These are phyloP conservation scores for Diaporthe helianthi DNA, from an alignment of 2,329 filamentous ascomycete species.

Conservation along the genomic window DNA sequence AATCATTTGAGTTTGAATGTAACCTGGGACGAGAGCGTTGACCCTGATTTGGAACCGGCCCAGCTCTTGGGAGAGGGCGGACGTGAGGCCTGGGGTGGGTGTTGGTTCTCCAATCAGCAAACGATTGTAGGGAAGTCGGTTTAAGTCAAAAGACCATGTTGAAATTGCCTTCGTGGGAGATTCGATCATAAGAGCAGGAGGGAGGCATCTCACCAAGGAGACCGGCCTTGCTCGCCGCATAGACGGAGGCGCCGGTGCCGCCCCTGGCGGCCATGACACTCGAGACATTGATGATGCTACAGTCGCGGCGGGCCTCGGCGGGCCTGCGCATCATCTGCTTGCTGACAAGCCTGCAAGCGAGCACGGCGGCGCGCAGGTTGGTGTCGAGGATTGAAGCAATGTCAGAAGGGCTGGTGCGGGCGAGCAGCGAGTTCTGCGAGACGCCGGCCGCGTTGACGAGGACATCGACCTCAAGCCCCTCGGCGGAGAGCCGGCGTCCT, in stretches of 20 bases:
- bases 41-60: slow-evolving; percentile 70
- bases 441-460: slow-evolving; percentile 84
- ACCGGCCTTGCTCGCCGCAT: slow-evolving; percentile 83
- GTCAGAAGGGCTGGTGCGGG: slow-evolving; percentile 55
- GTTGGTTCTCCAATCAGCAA: slow-evolving; percentile 15
- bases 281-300: slow-evolving; percentile 82
- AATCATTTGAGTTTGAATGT: slow-evolving; percentile 84
- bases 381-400: slow-evolving; percentile 68
- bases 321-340: slow-evolving; percentile 52
- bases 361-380: slow-evolving; percentile 73
- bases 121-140: neutral
- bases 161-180: neutral
- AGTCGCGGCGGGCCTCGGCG: slow-evolving; percentile 37
- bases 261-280: slow-evolving; percentile 76
- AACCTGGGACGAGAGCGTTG: slow-evolving; percentile 84
- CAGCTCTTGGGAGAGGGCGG: slow-evolving; percentile 69
- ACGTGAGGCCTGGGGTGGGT: slow-evolving; percentile 67
- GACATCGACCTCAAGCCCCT: slow-evolving; percentile 51
- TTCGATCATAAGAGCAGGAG: neutral
- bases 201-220: slow-evolving; percentile 63
- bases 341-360: slow-evolving; percentile 62
- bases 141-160: neutral
- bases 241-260: slow-evolving; percentile 72
- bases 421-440: slow-evolving; percentile 69
- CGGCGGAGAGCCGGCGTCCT: slow-evolving; percentile 10